Percentiles rank a stretch among this genome's conserved stretches.
Conservation (phyloP, 441 rosid species). For the Mallotus repandus region DNA sequence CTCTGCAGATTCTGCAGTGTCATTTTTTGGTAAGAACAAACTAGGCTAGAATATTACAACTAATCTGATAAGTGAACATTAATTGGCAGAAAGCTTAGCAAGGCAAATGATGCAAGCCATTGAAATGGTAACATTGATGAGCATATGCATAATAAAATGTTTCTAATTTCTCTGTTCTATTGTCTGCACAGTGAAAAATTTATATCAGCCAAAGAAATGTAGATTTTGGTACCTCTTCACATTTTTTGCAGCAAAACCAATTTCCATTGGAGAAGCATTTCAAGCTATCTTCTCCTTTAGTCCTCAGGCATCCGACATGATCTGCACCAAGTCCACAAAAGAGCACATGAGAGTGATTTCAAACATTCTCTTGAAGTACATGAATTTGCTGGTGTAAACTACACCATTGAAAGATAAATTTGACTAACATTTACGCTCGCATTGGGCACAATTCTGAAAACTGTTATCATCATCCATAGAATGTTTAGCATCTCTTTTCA, state of each 20-base stretch:
- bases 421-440: slow-evolving; percentile 61
- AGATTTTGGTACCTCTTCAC: slow-evolving; percentile 51
- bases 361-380: background rate
- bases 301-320: slow-evolving; percentile 51
- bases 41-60: no score
- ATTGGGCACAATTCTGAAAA: slow-evolving; percentile 54
- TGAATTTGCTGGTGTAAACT: background rate
- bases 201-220: slow-evolving; percentile 3
- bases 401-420: slow-evolving; percentile 12
- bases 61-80: no score
- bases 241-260: slow-evolving; percentile 70
- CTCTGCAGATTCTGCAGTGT: no score
- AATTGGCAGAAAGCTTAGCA: no score
- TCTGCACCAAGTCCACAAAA: slow-evolving; percentile 39
- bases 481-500: slow-evolving; percentile 30
- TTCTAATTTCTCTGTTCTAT: slow-evolving; percentile 1
- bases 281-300: slow-evolving; percentile 22
- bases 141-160: background rate
- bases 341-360: slow-evolving; percentile 19
- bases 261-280: slow-evolving; percentile 30
- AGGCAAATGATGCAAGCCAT: no score
- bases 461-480: slow-evolving; percentile 24
- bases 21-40: no score
- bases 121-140: background rate
- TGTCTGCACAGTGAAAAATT: slow-evolving; percentile 33